phyloP scores from a whole-genome alignment of 495 filamentous ascomycete genomes.

The Daldinia vernicosa region DNA sequence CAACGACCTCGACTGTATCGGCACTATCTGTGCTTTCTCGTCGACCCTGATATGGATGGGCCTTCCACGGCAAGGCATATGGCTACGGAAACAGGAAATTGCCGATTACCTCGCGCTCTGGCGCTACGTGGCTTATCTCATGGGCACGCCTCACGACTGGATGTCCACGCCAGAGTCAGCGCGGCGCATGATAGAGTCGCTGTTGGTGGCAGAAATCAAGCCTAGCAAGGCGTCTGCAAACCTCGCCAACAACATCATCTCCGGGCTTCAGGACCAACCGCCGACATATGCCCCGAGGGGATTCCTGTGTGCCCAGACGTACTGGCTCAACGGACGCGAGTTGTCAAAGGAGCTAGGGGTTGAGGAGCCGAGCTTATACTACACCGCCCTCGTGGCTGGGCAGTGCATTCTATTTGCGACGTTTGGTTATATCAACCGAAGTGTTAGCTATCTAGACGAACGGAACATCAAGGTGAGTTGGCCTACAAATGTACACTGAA shows the following conservation, averaged over 20 bases:
- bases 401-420: conserved; percentile 73
- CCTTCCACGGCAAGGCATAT: conserved; percentile 78
- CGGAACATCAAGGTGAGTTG: conserved; percentile 60
- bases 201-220: conserved; percentile 68
- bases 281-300: conserved; percentile 68
- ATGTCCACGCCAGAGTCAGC: conserved; percentile 65
- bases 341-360: conserved; percentile 70
- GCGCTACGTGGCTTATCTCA: conserved; percentile 75
- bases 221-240: conserved; percentile 68
- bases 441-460: conserved; percentile 66
- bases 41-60: conserved; percentile 71
- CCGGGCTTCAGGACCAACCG: conserved; percentile 66
- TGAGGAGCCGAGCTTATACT: conserved; percentile 62
- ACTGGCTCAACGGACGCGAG: conserved; percentile 74
- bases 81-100: conserved; percentile 67
- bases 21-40: conserved; percentile 74
- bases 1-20: conserved; percentile 78
- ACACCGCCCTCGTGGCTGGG: conserved; percentile 68
- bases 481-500: not conserved
- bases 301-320: conserved; percentile 71
- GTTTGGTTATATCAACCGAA: conserved; percentile 63
- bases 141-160: conserved; percentile 70
- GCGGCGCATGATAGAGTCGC: conserved; percentile 69
- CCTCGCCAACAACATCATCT: conserved; percentile 79
- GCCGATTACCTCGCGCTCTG: conserved; percentile 77